Base-by-base conservation (phyloP, 2,329 filamentous ascomycete genomes). In the Penicillium sclerotigenum region DNA sequence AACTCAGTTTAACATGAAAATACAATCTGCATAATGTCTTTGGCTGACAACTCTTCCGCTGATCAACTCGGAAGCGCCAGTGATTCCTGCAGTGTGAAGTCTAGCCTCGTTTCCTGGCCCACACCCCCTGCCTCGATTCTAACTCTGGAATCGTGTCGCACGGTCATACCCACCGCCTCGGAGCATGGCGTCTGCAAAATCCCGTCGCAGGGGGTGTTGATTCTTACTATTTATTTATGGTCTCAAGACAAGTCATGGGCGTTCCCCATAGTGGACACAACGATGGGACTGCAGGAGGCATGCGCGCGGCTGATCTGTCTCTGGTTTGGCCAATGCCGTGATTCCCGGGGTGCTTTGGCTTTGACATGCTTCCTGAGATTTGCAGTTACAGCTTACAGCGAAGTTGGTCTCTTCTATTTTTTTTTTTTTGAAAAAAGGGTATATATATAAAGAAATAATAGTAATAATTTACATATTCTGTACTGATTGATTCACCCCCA, bases 301-400 rank as follows among this genome's bases (percentile, higher is more conserved):
- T 64, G 61, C 61, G 60, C 60, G 60, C 61, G 61, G 61, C 61
- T 59, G 61, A 61, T 62, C 48, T 54, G 36, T 57, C 26, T 49
- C 31, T 58, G 36, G 22, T 34, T 40, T 24, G 47, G 56, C 22
- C 20, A 36, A 52, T 55, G 34, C 53, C 41, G 53, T 54, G 22
- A 49, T 33, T 36, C 9, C 41, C 28, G 47, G 28, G 37, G 45
- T 49, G 45, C 52, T 55, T 45, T 46, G 31, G 40, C 20, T 40
- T 41, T 55, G 47, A 33, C 47, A 41, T 29, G 29, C 47, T 38
- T 51, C 47, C 34, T n/a, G 52, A 37, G 18, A 46, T 46, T 33
- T 33, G 40, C 33, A 26, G 7, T 40, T 47, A 11, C 38, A 51
- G 26, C 14, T 40, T 47, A 11, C 38, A 51, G 26, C 14, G 5